Base-by-base conservation (phyloP, 208 protist genomes). In the Trypanosoma congolense region DNA sequence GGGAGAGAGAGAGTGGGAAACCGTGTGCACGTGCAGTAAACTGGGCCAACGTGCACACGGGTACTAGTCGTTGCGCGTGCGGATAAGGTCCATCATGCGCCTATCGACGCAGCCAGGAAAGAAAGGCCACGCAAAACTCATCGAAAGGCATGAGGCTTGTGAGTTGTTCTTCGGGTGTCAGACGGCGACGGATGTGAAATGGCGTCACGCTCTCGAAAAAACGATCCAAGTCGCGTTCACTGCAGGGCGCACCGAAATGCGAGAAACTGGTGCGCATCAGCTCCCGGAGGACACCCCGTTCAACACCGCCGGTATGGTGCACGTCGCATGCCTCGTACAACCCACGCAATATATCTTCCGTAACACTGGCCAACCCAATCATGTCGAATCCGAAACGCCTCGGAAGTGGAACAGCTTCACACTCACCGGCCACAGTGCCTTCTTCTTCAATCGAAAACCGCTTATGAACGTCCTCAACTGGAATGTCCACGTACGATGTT, bases 321-420 rank as follows among this genome's bases (percentile, higher is more conserved):
- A 62, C 47, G 21, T 72, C 65, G 42, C 65, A 72, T 2, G 51
- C 47, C 2, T 65, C 53, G 51, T 65, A 72, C 14, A 72, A 29
- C 18, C 65, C 65, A 1, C 26, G 38, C 14, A 72, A 50, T 57
- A 72, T 72, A 12, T 65, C 52, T 16, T 72, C 44, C 14, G 56
- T 46, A 1, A 64, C 5, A 14, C 38, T 35, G 9, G 2, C 24
- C 16, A 72, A 35, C n/a, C 65, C 65, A 26, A 72, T 18, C 43
- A 59, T 45, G 40, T 72, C 57, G 30, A 72, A 64, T 16, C 56
- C 38, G 3, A 64, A 33, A 36, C 53, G 52, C 8, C 24, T n/a
- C n/a, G n/a, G 41, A 16, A 46, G 30, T 4, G 31, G 26, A 1
- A 24, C 21, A 22, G 18, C 2, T 22, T 4, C 4, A 9, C 10